Base-by-base conservation (phyloP, 352 stramenopile genomes). In the Pythium volutum region DNA sequence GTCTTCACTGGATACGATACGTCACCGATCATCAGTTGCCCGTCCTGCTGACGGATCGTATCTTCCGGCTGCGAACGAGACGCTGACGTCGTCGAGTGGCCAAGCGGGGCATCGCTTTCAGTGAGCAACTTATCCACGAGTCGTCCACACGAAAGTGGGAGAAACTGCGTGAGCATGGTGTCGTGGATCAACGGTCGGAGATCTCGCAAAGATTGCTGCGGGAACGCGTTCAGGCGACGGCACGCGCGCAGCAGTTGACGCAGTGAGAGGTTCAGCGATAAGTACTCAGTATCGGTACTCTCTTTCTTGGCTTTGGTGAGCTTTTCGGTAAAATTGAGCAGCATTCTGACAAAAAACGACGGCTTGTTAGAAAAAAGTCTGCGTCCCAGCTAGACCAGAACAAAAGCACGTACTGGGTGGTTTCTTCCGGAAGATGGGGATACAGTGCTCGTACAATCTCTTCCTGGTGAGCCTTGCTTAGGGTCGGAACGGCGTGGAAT, bases 101-200 rank as follows among this genome's bases (percentile, higher is more conserved):
- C 45, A 14, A 54, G 29, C 11, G 78, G 78, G 10, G 67, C 75
- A 11, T 69, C 65, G 36, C 75, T 82, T 39, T 85, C 68, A 25
- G 81, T 73, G 26, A 90, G 51, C 2, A 90, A 47, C 20, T 69
- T 70, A 42, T 90, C 74, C 7, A 89, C 76, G 2, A 88, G 59
- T 11, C 69, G 56, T 8, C 50, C 70, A 41, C 76, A 87, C 20
- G 80, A 76, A 11, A 77, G 59, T n/a, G 84, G 75, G 4, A 93
- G 62, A 52, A 91, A 90, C 53, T 89, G 78, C 16, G 78, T 91
- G 29, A 93, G 67, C n/a, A 90, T 53, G 1, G 84, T 88, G 55
- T 93, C 84, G 45, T 91, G 79, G n/a, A 93, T 56, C 26, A 91
- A 49, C 3, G 73, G 71, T 1, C 79, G 79, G 45, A 93, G 60